Evolutionary conservation across 495 filamentous ascomycete genomes (phyloP).

Genomic region (Aspergillus ellipticus): DNA sequence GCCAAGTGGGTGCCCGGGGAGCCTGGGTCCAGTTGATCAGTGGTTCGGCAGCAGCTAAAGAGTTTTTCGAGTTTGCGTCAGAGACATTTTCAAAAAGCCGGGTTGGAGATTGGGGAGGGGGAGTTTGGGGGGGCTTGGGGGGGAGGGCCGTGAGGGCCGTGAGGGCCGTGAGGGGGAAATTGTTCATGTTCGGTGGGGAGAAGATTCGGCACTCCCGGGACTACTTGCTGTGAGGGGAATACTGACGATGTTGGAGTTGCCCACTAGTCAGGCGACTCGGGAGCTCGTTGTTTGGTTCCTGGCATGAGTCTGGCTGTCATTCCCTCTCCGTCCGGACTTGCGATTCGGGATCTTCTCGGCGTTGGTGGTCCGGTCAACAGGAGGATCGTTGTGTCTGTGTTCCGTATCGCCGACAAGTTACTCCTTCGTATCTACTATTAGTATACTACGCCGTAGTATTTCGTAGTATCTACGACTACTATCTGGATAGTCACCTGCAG

Average conservation of each 20-base stretch:
- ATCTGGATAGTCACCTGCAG: neutral
- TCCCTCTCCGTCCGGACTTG: too few species aligned
- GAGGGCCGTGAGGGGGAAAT: conserved; percentile 7
- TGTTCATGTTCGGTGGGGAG: conserved; percentile 29
- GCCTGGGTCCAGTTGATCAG: neutral
- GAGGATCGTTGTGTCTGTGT: too few species aligned
- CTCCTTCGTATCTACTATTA: too few species aligned
- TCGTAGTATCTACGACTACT: neutral
- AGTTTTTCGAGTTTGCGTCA: neutral
- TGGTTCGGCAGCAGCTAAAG: neutral
- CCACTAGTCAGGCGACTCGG: too few species aligned
- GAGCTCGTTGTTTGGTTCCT: too few species aligned
- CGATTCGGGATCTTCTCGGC: too few species aligned
- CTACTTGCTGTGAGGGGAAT: neutral
- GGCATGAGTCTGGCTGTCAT: too few species aligned
- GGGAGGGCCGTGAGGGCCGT: conserved; percentile 1
- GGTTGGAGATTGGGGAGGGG: neutral
- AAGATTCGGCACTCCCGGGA: conserved; percentile 19
- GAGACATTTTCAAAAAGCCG: neutral
- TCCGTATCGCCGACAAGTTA: too few species aligned
- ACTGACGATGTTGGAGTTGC: neutral
- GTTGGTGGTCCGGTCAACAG: too few species aligned
- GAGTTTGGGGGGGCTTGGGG: conserved; percentile 1
- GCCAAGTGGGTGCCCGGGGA: conserved; percentile 13
- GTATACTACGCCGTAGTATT: neutral